phyloP scores from a whole-genome alignment of 75 land plant genomes.

The Cunninghamia lanceolata region DNA sequence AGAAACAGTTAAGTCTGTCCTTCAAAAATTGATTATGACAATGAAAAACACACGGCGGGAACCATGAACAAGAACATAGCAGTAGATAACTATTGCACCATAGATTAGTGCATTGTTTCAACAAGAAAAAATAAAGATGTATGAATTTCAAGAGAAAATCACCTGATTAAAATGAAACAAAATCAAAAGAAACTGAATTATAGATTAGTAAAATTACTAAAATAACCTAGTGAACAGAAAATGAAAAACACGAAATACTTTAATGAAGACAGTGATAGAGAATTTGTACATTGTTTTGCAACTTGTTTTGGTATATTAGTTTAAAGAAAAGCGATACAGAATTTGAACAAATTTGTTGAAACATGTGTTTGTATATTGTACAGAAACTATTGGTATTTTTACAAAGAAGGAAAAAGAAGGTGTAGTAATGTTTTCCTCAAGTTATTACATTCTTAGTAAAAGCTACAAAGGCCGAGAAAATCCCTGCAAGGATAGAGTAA shows the following conservation, averaged over 20 bases:
- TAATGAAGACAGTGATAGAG: background rate
- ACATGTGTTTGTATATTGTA: background rate
- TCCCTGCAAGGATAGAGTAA: background rate
- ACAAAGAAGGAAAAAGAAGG: background rate
- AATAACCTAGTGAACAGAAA: background rate
- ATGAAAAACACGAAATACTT: background rate
- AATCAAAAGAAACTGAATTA: background rate
- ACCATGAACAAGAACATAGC: background rate
- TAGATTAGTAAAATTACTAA: background rate
- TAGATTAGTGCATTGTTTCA: background rate
- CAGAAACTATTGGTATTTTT: background rate
- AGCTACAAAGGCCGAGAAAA: background rate
- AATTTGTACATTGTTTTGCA: background rate
- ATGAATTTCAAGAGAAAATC: background rate
- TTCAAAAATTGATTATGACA: background rate
- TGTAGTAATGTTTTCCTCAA: background rate
- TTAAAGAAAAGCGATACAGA: background rate
- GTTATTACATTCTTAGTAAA: background rate
- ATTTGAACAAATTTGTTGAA: background rate
- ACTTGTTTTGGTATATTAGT: background rate
- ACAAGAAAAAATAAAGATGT: background rate
- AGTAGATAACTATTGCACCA: background rate
- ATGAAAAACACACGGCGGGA: background rate
- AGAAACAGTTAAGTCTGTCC: background rate
- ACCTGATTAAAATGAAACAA: background rate